A percentile compares a stretch with the other conserved stretches of the same genome.
Conservation (phyloP, 2,329 filamentous ascomycete genomes). For the Trichophyton benhamiae region DNA sequence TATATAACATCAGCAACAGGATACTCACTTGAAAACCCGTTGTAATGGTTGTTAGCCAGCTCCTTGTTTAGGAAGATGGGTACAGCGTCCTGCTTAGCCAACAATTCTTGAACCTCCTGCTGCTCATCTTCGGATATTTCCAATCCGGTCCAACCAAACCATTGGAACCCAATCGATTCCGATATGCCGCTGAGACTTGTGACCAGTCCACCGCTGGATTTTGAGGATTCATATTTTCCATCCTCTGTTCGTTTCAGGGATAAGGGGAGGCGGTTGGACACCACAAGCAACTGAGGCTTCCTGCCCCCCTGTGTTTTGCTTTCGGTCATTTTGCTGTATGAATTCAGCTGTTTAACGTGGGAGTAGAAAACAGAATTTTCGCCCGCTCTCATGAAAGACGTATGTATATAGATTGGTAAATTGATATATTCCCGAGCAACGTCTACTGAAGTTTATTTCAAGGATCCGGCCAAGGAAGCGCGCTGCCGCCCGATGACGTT, state of each 20-base stretch:
- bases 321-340: not conserved
- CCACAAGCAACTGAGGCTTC: conserved; percentile 41
- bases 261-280: conserved; percentile 84
- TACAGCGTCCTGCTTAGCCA: conserved; percentile 69
- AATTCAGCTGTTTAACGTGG: too few relatives aligned
- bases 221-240: conserved; percentile 69
- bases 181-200: conserved; percentile 77
- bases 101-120: conserved; percentile 52
- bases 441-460: not conserved
- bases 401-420: too few relatives aligned
- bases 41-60: conserved; percentile 84
- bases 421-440: not conserved
- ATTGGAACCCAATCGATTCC: conserved; percentile 81
- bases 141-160: conserved; percentile 92
- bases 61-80: conserved; percentile 82
- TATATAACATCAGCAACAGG: not conserved
- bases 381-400: not conserved
- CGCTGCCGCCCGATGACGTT: not conserved
- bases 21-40: conserved; percentile 76
- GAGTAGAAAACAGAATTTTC: too few relatives aligned
- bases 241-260: conserved; percentile 80
- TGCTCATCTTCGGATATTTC: conserved; percentile 72
- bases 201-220: conserved; percentile 85
- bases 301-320: not conserved
- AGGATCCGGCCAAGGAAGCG: not conserved